These are phyloP conservation scores for Prunus mongolica DNA, from an alignment of 306 rosid species.

Conservation along the genomic window DNA sequence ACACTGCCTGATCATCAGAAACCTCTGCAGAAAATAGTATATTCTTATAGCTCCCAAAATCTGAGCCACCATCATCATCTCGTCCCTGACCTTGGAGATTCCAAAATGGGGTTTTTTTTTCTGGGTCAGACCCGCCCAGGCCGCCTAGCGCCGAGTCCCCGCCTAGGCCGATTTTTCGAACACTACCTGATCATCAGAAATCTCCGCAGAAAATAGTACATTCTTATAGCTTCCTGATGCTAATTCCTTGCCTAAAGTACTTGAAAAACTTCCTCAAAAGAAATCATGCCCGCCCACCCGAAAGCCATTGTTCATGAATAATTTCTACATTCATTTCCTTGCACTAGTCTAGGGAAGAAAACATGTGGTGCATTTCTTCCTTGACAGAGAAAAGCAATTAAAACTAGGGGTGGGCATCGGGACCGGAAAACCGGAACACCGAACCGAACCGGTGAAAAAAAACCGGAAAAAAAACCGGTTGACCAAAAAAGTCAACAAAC, in stretches of 20 bases:
- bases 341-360: conserved; percentile 35
- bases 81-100: too few relatives aligned
- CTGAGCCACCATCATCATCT: too few relatives aligned
- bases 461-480: too few relatives aligned
- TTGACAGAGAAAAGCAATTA: conserved; percentile 2
- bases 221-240: conserved; percentile 32
- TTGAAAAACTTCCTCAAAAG: conserved; percentile 43
- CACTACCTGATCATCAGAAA: conserved; percentile 56
- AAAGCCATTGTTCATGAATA: conserved; percentile 71
- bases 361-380: conserved; percentile 14
- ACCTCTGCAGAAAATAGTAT: conserved; percentile 58
- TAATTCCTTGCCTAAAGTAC: conserved; percentile 41
- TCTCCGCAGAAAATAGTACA: conserved; percentile 53
- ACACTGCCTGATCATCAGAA: conserved; percentile 55
- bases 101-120: not conserved
- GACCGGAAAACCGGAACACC: too few relatives aligned
- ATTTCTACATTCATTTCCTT: conserved; percentile 53
- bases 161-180: too few relatives aligned
- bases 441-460: too few relatives aligned
- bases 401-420: too few relatives aligned
- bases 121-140: too few relatives aligned
- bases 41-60: conserved; percentile 19
- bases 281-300: conserved; percentile 43
- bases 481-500: too few relatives aligned
- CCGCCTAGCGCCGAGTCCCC: too few relatives aligned